Conservation (phyloP, 768 basidiomycete species). For the Pleurotus tuber-regium region DNA sequence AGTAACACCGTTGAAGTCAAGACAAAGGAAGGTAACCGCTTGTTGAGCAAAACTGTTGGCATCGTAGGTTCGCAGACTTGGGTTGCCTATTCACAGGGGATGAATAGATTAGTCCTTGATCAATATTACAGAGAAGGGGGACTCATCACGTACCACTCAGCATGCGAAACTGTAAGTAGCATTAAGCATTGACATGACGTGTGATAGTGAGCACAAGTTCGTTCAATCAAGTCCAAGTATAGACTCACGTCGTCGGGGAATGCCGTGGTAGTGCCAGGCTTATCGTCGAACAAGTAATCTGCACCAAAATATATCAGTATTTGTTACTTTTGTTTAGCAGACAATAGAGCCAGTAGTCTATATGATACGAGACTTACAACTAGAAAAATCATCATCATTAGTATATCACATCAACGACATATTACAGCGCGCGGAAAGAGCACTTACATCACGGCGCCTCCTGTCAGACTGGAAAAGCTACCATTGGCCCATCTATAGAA, state of each 20-base stretch:
- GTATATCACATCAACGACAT: too few relatives aligned
- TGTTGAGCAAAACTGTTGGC: conserved; percentile 40
- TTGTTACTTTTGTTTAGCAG: too few relatives aligned
- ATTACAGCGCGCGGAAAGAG: too few relatives aligned
- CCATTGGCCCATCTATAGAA: conserved; percentile 42
- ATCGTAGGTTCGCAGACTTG: conserved; percentile 46
- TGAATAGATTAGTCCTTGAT: neutral
- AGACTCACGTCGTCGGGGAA: conserved; percentile 52
- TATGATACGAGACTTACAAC: neutral
- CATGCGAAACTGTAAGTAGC: conserved; percentile 60
- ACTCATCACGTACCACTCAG: conserved; percentile 36
- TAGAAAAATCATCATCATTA: too few relatives aligned
- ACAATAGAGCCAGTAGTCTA: too few relatives aligned
- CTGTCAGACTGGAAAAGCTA: conserved; percentile 40
- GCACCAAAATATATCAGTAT: conserved; percentile 2
- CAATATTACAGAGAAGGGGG: conserved; percentile 10
- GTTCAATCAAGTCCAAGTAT: neutral
- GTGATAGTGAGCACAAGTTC: too few relatives aligned
- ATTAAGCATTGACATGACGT: too few relatives aligned
- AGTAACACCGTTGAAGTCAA: conserved; percentile 42
- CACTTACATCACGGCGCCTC: conserved; percentile 44
- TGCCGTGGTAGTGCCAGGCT: conserved; percentile 43
- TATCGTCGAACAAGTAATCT: conserved; percentile 51
- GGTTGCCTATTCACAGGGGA: conserved; percentile 30
- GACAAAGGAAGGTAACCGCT: conserved; percentile 46